Evolutionary conservation across 257 asterid genomes (phyloP).

Genomic region (Rauvolfia tetraphylla): DNA sequence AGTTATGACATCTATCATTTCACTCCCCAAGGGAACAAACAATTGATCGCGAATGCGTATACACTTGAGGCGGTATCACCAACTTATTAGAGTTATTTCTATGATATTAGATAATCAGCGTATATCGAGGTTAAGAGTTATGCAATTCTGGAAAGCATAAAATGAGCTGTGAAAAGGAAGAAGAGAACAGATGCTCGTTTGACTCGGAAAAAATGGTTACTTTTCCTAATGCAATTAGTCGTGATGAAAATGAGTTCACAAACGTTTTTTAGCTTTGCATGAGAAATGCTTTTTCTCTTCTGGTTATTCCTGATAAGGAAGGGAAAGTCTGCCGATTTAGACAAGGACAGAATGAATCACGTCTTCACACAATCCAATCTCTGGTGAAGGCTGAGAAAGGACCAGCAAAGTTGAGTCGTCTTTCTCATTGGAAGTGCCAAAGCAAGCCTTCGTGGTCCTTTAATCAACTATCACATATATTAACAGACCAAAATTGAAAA

Average conservation of each 20-base stretch:
- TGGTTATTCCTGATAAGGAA: background rate
- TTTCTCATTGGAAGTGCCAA: conserved; percentile 34
- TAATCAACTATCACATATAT: conserved; percentile 3
- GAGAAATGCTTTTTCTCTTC: background rate
- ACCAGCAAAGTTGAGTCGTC: conserved; percentile 33
- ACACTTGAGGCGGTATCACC: background rate
- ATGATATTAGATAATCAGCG: no score
- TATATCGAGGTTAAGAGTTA: background rate
- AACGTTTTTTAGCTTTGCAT: background rate
- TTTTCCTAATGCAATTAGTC: conserved; percentile 9
- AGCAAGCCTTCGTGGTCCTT: conserved; percentile 47
- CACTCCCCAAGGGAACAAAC: background rate
- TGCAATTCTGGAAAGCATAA: background rate
- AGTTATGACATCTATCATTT: background rate
- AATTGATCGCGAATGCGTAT: background rate
- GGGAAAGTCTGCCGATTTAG: conserved; percentile 3
- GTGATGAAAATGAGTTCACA: conserved; percentile 2
- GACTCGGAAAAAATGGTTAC: background rate
- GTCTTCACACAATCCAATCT: conserved; percentile 24
- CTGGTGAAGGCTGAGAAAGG: conserved; percentile 12
- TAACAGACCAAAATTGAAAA: background rate
- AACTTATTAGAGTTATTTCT: no score
- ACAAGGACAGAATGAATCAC: conserved; percentile 27
- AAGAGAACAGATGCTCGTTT: background rate
- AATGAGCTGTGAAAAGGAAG: background rate